A percentile compares a stretch with the other conserved stretches of the same genome.
Evolutionary conservation across 2,329 filamentous ascomycete genomes (phyloP).

Genomic region (Pyrenochaeta sp.): DNA sequence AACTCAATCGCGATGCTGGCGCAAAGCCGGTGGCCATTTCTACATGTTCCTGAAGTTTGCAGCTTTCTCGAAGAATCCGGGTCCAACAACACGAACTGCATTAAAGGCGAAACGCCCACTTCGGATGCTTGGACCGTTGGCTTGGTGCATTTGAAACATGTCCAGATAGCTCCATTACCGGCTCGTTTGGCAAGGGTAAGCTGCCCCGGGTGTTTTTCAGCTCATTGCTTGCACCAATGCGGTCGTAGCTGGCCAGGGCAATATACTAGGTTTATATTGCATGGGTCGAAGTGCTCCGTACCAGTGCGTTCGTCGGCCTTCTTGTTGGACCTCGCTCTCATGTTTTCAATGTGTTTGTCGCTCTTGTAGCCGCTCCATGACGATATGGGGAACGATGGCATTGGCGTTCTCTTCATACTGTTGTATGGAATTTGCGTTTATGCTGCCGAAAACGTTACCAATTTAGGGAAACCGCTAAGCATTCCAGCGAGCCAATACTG

Average conservation of each 20-base stretch:
- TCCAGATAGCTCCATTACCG: background rate
- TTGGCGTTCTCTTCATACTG: constrained; percentile 2
- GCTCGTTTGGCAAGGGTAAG: background rate
- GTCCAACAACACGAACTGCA: background rate
- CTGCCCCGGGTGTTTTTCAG: background rate
- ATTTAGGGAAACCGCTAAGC: constrained; percentile 24
- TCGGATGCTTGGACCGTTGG: background rate
- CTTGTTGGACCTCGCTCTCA: background rate
- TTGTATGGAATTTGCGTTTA: background rate
- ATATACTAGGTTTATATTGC: background rate
- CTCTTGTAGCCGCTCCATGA: background rate
- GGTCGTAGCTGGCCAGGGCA: background rate
- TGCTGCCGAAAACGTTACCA: constrained; percentile 13
- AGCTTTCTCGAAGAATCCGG: too few species aligned
- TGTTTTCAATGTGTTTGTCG: background rate
- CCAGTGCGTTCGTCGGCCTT: background rate
- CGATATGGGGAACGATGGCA: constrained; percentile 3
- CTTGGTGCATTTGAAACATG: background rate
- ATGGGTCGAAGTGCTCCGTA: background rate
- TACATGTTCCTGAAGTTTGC: too few species aligned
- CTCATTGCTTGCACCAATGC: background rate
- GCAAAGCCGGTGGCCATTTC: background rate
- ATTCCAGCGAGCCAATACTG: constrained; percentile 34
- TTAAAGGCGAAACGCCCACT: background rate
- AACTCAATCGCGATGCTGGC: background rate